Evolutionary conservation across 441 rosid species (phyloP).

Genomic region (Adansonia rubrostipa): DNA sequence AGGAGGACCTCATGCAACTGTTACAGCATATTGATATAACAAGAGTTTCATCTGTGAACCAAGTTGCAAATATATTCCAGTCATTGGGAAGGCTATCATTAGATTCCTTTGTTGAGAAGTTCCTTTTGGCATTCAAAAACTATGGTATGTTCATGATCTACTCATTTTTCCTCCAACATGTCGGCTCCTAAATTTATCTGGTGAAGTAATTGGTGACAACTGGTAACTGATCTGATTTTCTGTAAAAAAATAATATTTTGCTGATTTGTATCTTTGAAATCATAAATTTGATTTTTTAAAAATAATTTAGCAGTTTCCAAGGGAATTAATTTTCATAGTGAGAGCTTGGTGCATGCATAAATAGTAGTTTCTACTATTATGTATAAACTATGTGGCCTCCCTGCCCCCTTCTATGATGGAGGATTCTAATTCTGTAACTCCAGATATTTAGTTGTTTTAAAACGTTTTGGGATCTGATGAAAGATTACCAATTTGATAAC

Average conservation of each 20-base stretch:
- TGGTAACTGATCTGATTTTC: conserved; percentile 7
- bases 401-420: background rate
- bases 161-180: conserved; percentile 19
- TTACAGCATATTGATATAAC: conserved; percentile 65
- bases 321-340: conserved; percentile 4
- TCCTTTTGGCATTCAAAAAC: conserved; percentile 53
- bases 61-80: conserved; percentile 51
- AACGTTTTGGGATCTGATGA: conserved; percentile 18
- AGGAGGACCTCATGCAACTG: conserved; percentile 54
- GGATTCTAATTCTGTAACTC: conserved; percentile 7
- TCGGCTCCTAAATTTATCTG: conserved; percentile 20
- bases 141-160: conserved; percentile 48
- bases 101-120: conserved; percentile 59
- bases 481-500: background rate
- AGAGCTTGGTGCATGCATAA: conserved; percentile 1
- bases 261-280: conserved; percentile 1
- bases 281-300: background rate
- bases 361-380: background rate
- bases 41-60: conserved; percentile 53
- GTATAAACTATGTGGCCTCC: background rate
- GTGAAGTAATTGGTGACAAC: conserved; percentile 15
- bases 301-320: background rate
- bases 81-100: conserved; percentile 65
- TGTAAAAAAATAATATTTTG: background rate
- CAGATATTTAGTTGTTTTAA: background rate